Conservation (phyloP, 2,329 filamentous ascomycete species). For the Huntiella savannae region DNA sequence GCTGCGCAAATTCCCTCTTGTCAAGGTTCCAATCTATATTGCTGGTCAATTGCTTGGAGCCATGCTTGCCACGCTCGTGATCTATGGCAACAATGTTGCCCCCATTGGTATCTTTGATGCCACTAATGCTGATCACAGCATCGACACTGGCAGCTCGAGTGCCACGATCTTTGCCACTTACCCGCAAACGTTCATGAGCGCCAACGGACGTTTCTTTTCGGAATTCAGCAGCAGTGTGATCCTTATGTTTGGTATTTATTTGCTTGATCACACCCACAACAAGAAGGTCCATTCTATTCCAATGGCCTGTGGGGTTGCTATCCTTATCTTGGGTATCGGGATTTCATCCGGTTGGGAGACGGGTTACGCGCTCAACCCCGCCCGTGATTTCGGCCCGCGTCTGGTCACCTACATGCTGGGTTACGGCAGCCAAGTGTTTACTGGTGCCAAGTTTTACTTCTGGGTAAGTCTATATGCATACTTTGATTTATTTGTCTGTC, state of each 20-base stretch:
- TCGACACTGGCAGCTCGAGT: conserved; percentile 37
- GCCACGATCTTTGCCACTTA: conserved; percentile 59
- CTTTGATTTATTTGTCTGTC: conserved; percentile 1
- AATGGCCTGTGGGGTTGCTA: conserved; percentile 45
- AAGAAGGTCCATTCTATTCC: conserved; percentile 33
- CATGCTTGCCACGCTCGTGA: conserved; percentile 39
- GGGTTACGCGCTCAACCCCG: conserved; percentile 56
- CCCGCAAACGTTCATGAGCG: conserved; percentile 47
- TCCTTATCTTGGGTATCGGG: conserved; percentile 57
- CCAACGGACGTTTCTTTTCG: conserved; percentile 49
- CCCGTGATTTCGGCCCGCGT: conserved; percentile 52
- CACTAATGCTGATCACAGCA: conserved; percentile 38
- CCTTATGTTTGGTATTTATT: conserved; percentile 55
- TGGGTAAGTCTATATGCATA: conserved; percentile 26
- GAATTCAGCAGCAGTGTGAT: conserved; percentile 51
- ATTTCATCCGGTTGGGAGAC: conserved; percentile 61
- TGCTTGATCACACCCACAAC: conserved; percentile 34
- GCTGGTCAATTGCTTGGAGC: conserved; percentile 48
- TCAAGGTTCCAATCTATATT: conserved; percentile 47
- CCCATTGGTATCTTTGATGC: conserved; percentile 49
- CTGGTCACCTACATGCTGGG: conserved; percentile 48
- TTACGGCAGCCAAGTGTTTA: conserved; percentile 49
- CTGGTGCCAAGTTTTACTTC: conserved; percentile 49
- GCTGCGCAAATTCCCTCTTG: conserved; percentile 48
- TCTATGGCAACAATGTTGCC: conserved; percentile 44